Base-by-base conservation (phyloP, 148 eudicot species). In the Silene latifolia region DNA sequence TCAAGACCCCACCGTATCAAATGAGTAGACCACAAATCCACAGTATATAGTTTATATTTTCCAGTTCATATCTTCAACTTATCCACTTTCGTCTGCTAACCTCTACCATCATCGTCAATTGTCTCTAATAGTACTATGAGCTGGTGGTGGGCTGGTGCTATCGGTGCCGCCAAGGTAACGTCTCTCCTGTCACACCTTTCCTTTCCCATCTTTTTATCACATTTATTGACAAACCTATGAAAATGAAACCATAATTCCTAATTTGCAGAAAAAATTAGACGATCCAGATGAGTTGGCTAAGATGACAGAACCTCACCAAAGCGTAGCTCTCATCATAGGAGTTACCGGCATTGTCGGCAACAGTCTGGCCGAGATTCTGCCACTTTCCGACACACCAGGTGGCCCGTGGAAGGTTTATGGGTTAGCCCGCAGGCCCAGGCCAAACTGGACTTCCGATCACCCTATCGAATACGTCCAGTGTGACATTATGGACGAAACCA, bases 61-160 rank as follows among this genome's bases (percentile, higher is more conserved):
- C 5, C 14, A 51, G 3, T 51, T 51, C 70, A 27, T 29, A 32
- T 42, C 29, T 51, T 51, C 27, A 29, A 27, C 48, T 39, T 58
- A 48, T 6, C 35, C 62, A 11, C 19, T 57, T 10, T 21, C 53
- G n/a, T 39, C 47, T 68, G 44, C 15, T 35, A 39, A 15, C 67
- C 56, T 5, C 23, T 24, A 21, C 46, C 14, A 3, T 14, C 56
- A 11, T 11, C 17, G 2, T 19, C 18, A 51, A 12, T 15, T 51
- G 17, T 51, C 54, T 48, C 14, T 48, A 15, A 24, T 54, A n/a
- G n/a, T n/a, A 64, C 21, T n/a, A 84, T 84, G 87, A 84, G 87
- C 82, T 84, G 87, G 87, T 84, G 87, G 87, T 84, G 87, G 87
- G 82, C 87, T 35, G 84, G 87, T 46, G 87, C 87, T 2, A 84